Evolutionary conservation across 2,329 filamentous ascomycete species (phyloP).

Genomic region (Penicillium paneum): DNA sequence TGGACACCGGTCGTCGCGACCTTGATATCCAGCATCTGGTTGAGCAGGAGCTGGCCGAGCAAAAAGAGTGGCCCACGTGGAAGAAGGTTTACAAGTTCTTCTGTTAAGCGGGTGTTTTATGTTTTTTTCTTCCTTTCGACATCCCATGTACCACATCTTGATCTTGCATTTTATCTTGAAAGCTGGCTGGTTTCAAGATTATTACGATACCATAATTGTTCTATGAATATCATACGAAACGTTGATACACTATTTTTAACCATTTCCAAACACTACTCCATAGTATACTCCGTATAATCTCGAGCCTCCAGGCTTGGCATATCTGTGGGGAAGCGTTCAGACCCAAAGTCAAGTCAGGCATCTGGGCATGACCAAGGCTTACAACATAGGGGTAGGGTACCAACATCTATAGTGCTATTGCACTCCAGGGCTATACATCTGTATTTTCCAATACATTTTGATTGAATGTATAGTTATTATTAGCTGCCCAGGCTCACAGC

Average conservation of each 20-base stretch:
- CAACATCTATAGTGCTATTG: not conserved
- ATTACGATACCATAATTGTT: not conserved
- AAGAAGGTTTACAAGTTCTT: constrained; percentile 72
- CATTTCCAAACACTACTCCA: not conserved
- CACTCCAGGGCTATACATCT: not conserved
- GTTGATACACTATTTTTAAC: not conserved
- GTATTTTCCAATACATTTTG: not conserved
- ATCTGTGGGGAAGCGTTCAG: constrained; percentile 18
- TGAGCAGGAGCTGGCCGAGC: constrained; percentile 75
- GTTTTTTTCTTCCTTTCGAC: not conserved
- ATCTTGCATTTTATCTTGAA: not conserved
- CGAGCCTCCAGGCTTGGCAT: constrained; percentile 23
- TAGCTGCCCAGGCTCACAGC: not conserved
- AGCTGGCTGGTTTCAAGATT: not conserved
- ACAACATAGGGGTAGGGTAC: not conserved
- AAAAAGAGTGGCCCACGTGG: constrained; percentile 68
- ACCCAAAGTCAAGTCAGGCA: not conserved
- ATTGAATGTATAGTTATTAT: not conserved
- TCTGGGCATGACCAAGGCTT: not conserved
- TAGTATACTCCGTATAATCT: not conserved
- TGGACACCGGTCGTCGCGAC: constrained; percentile 80
- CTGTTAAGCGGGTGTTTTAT: constrained; percentile 50
- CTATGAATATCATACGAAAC: not conserved
- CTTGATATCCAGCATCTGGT: constrained; percentile 76
- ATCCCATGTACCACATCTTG: not conserved